Evolutionary conservation across 345 rosid genomes (phyloP), one percentile per base, ranked within the genome.

Genomic region (Adansonia digitata): DNA sequence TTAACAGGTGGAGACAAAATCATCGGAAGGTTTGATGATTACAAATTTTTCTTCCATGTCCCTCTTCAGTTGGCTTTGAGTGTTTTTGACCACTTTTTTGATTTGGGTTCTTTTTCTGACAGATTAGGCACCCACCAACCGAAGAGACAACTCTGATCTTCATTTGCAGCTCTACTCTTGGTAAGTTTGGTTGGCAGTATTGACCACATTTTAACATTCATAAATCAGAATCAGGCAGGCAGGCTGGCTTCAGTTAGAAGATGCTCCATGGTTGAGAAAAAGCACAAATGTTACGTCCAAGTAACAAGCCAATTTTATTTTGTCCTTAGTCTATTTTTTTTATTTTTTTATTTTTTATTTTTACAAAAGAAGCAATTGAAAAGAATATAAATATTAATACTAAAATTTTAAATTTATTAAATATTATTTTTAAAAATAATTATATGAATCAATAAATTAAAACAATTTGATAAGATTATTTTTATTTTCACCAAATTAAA

Each of bases 1-100:
- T 40, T 48, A n/a, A 35, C 34, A 42, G 48, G 42, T 11, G 43
- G 67, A 61, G 52, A 67, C 65, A 76, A 67, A 60, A 66, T 53
- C 71, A 53, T 75, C 26, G 53, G 73, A 46, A 75, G 42, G 37
- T 6, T 52, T 55, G 49, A 48, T 35, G 26, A 26, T 57, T 52
- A n/a, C 22, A 12, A 55, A 73, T 20, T 27, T 69, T 69, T 69
- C 15, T 46, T 43, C 1, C 12, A 8, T 43, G 42, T 29, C 0
- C 4, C 64, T 26, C 5, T n/a, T 74, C 13, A n/a, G 11, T 43
- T 70, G 2, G 12, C 45, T 73, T 29, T 43, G 26, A 3, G 52
- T 24, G 17, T 7, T 40, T n/a, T 57, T 18, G 52, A 56, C 76
- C 35, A 14, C 31, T 29, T 18, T 34, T 9, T 40, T 9, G 13